These are phyloP conservation scores for Solanum hybrid DNA, from an alignment of 305 asterid species.

Conservation along the genomic window DNA sequence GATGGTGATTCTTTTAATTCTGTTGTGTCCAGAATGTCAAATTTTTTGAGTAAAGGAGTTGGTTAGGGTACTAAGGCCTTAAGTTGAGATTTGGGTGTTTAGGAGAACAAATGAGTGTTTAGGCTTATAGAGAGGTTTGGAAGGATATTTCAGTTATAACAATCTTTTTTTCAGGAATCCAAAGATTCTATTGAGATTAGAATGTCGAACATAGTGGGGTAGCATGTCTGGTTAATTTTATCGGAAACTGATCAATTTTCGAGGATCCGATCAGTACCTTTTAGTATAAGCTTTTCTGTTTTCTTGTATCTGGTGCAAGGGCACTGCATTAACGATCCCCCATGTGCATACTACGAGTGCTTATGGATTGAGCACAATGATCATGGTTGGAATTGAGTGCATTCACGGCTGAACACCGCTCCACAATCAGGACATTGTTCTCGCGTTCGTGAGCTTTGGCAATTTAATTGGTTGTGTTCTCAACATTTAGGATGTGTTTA, in stretches of 20 bases:
- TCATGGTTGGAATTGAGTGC: not conserved
- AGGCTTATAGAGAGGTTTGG: not conserved
- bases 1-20: no score
- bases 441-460: not conserved
- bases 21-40: no score
- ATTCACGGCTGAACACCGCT: not conserved
- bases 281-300: not conserved
- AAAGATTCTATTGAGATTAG: not conserved
- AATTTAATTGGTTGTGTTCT: not conserved
- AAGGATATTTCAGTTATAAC: not conserved
- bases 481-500: not conserved
- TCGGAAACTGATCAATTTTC: no score
- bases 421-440: not conserved
- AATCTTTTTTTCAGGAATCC: not conserved
- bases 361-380: not conserved
- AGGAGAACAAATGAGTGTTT: not conserved
- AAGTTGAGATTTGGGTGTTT: not conserved
- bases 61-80: not conserved
- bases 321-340: not conserved
- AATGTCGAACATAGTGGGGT: not conserved
- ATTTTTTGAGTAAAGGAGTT: no score
- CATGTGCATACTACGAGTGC: not conserved
- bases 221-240: not conserved
- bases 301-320: not conserved
- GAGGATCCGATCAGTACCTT: no score